Percentiles rank a stretch among this genome's conserved stretches.
Evolutionary conservation across 2,329 filamentous ascomycete genomes (phyloP).

Genomic region (Epichloe gansuensis): DNA sequence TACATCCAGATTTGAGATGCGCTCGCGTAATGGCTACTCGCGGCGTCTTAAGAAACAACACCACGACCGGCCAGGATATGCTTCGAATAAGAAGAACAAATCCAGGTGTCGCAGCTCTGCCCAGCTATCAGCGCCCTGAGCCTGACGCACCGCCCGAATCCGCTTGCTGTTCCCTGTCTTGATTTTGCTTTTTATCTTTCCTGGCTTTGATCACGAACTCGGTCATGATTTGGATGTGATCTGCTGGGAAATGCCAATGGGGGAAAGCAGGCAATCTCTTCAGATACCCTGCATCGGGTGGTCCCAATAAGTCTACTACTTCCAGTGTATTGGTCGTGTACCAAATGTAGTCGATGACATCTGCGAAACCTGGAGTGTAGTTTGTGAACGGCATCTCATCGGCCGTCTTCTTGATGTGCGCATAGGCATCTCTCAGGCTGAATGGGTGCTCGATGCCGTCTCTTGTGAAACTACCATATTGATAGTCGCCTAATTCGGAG

Average conservation of each 20-base stretch:
- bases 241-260: conserved; percentile 86
- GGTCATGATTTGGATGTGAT: conserved; percentile 80
- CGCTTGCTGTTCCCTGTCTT: conserved; percentile 42
- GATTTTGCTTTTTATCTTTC: conserved; percentile 62
- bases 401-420: conserved; percentile 64
- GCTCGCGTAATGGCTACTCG: not conserved
- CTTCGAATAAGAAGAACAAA: not conserved
- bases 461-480: conserved; percentile 86
- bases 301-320: conserved; percentile 70
- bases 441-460: conserved; percentile 93
- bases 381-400: conserved; percentile 90
- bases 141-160: conserved; percentile 39
- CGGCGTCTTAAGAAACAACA: conserved; percentile 4
- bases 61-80: not conserved
- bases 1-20: conserved; percentile 24
- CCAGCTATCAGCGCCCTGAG: conserved; percentile 16
- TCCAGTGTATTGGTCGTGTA: conserved; percentile 85
- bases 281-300: conserved; percentile 75
- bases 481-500: conserved; percentile 62
- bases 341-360: conserved; percentile 95
- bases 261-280: conserved; percentile 83
- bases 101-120: not conserved
- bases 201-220: conserved; percentile 81
- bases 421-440: conserved; percentile 82
- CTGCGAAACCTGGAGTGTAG: conserved; percentile 86